These are phyloP conservation scores for Paraphoma sp. DNA, from an alignment of 2,329 filamentous ascomycete species.

Conservation along the genomic window DNA sequence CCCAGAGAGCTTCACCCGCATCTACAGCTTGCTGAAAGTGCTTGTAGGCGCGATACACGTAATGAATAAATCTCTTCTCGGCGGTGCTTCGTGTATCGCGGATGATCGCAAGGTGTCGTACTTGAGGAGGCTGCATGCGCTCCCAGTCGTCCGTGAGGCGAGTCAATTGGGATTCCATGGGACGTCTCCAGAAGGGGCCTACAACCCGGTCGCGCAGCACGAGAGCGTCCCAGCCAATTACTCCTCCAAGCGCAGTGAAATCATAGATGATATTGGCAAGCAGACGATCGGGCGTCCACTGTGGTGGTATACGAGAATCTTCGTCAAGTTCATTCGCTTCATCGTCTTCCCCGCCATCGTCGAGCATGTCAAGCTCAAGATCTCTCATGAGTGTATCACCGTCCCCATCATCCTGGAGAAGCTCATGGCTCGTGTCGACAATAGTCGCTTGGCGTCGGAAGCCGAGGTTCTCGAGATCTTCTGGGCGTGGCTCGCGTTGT, in stretches of 20 bases:
- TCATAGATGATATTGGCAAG: constrained; percentile 62
- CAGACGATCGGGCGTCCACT: constrained; percentile 62
- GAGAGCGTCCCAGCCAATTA: constrained; percentile 57
- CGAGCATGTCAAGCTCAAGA: constrained; percentile 38
- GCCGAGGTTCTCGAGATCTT: constrained; percentile 42
- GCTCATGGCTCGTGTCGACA: constrained; percentile 23
- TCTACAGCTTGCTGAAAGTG: constrained; percentile 63
- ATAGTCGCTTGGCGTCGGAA: constrained; percentile 28
- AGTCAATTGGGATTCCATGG: constrained; percentile 60
- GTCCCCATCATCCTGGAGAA: constrained; percentile 38
- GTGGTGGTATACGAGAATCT: constrained; percentile 50
- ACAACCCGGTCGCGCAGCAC: constrained; percentile 49
- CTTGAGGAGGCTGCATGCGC: constrained; percentile 63
- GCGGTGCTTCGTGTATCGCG: constrained; percentile 59
- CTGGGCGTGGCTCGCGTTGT: constrained; percentile 45
- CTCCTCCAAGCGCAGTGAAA: constrained; percentile 55
- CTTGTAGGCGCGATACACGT: constrained; percentile 61
- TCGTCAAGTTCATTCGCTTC: constrained; percentile 22
- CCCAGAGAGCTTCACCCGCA: constrained; percentile 58
- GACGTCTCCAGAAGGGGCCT: constrained; percentile 61
- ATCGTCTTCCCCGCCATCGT: constrained; percentile 24
- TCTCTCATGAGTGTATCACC: constrained; percentile 40
- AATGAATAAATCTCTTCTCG: constrained; percentile 54
- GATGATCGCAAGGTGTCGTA: constrained; percentile 64
- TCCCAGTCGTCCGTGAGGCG: constrained; percentile 64